Evolutionary conservation across 495 filamentous ascomycete species (phyloP), one percentile per base, ranked within the genome.

Genomic region (Daldinia grandis): DNA sequence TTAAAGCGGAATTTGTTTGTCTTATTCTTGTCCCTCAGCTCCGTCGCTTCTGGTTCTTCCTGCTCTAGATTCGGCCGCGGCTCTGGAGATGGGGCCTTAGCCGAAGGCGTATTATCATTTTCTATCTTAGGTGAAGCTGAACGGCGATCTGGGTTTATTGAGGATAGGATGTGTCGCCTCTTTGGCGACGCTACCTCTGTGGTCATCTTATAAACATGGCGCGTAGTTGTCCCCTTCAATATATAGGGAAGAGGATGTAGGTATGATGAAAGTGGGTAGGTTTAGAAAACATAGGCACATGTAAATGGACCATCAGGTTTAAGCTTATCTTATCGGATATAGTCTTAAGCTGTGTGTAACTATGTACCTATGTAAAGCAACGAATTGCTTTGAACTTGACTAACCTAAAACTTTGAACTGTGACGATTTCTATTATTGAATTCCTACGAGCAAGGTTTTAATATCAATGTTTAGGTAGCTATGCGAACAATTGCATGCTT

Each of bases 1-100:
- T 88, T 91, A 80, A 91, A 89, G 44, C 87, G 87, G 78, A 91
- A 89, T 76, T 81, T 88, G 6, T 81, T 81, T 1, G 74, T 55
- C 58, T 70, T 61, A 58, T 76, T 80, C 19, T 66, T 71, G n/a
- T 74, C 59, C n/a, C 27, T 50, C 37, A 49, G 42, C 9, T 75
- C 69, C 35, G 53, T 24, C 5, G 73, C 58, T 17, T 72, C 74
- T 30, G 40, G 58, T n/a, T 28, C 56, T 28, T 55, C 28, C 35
- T 73, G 56, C 42, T 64, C 75, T 12, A 60, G 25, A 31, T 69
- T 67, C 6, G 72, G 68, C 14, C 44, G 42, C n/a, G 62, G 55
- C n/a, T 68, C 70, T 5, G 28, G 44, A 37, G 65, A 72, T 24
- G 68, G 66, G 64, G 68, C 60, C 33, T 62, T 57, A 28, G 62